A percentile compares a stretch with the other conserved stretches of the same genome.
Evolutionary conservation across 129 eudicot species (phyloP).

Genomic region (Dittrichia graveolens): DNA sequence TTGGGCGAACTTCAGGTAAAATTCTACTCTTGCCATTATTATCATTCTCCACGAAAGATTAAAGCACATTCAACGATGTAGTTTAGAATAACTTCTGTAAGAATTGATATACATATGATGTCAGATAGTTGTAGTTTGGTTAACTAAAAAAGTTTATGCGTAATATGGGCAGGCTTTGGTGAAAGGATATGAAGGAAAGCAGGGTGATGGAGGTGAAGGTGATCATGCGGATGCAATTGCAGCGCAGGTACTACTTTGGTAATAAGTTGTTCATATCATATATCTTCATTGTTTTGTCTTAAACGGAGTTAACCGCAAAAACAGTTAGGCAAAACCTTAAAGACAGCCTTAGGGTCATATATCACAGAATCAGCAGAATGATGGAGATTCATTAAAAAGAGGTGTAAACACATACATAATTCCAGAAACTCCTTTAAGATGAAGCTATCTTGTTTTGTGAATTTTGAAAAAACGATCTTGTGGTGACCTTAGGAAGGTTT

Average conservation of each 20-base stretch:
- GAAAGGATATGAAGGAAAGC: conserved; percentile 53
- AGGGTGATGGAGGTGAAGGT: conserved; percentile 45
- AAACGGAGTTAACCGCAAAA: neutral
- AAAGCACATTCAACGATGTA: neutral
- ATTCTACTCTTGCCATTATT: conserved; percentile 1
- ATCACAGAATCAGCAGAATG: too few species aligned
- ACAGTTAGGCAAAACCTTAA: neutral
- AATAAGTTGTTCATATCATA: conserved; percentile 7
- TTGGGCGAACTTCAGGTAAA: conserved; percentile 79
- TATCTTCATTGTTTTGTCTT: neutral
- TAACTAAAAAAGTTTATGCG: neutral
- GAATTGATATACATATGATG: conserved; percentile 7
- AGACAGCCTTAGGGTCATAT: too few species aligned
- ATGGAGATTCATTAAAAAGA: too few species aligned
- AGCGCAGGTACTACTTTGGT: conserved; percentile 52
- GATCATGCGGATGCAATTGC: conserved; percentile 72
- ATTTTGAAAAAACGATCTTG: too few species aligned
- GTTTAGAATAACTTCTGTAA: neutral
- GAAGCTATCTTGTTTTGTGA: too few species aligned
- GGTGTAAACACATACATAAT: too few species aligned
- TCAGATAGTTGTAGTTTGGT: neutral
- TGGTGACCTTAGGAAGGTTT: too few species aligned
- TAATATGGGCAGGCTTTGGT: conserved; percentile 49
- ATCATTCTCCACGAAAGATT: neutral
- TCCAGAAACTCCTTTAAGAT: too few species aligned